phyloP scores from a whole-genome alignment of 192 early-diverging fungal genomes.

The Piromyces finnis region DNA sequence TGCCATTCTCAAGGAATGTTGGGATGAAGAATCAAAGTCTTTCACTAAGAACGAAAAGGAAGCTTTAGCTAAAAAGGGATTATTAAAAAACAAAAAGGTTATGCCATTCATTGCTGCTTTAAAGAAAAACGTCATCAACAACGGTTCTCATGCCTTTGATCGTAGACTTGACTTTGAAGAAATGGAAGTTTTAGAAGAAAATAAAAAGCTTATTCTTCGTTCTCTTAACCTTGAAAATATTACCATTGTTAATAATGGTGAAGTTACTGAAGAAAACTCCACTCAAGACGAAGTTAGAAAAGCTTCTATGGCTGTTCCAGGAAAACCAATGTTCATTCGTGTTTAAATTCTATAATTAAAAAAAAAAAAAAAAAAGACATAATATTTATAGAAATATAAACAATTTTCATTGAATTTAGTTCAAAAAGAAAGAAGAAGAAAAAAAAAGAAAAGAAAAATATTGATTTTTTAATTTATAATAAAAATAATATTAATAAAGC shows the following conservation, averaged over 20 bases:
- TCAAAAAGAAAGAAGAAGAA: too few relatives aligned
- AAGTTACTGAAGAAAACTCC: background rate
- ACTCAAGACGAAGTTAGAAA: slow-evolving; percentile 15
- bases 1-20: slow-evolving; percentile 14
- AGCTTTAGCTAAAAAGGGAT: slow-evolving; percentile 38
- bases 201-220: slow-evolving; percentile 19
- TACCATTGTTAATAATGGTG: background rate
- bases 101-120: slow-evolving; percentile 90
- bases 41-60: slow-evolving; percentile 62
- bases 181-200: slow-evolving; percentile 36
- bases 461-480: too few relatives aligned
- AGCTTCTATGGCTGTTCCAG: slow-evolving; percentile 21
- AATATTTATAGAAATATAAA: too few relatives aligned
- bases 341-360: background rate
- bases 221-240: slow-evolving; percentile 16
- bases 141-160: slow-evolving; percentile 57
- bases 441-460: too few relatives aligned
- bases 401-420: too few relatives aligned
- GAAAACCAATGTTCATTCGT: slow-evolving; percentile 11
- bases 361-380: too few relatives aligned
- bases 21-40: slow-evolving; percentile 15
- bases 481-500: too few relatives aligned
- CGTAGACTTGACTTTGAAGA: slow-evolving; percentile 72
- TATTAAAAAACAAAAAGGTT: slow-evolving; percentile 87
- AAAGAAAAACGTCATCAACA: slow-evolving; percentile 57